Base-by-base conservation (phyloP, 345 rosid species). In the Adansonia digitata region DNA sequence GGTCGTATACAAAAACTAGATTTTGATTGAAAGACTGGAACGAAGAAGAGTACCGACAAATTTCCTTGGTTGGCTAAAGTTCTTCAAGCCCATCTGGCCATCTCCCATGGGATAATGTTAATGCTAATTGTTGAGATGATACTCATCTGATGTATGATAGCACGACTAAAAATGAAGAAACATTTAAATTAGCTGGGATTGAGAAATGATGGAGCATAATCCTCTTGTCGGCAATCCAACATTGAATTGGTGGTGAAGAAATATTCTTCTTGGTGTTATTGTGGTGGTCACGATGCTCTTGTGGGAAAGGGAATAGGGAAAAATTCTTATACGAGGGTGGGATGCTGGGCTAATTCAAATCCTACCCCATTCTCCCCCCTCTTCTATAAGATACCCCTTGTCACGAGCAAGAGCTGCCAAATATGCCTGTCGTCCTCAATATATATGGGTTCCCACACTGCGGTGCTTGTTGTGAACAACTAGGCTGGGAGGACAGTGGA, bases 401-500 rank as follows among this genome's bases (percentile, higher is more conserved):
- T 71, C 56, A 72, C 71, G 52, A 75, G 37, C 14, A 24, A 63
- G 37, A 51, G 57, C 27, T 24, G 73, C 66, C 68, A 68, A 29
- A 69, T 48, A 15, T 34, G 48, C 52, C 46, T 6, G 81, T 59
- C 76, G 22, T 48, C 20, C 74, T 76, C 82, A 27, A 59, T n/a
- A n/a, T n/a, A 51, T 4, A 57, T 31, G 60, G 79, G 76, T 46
- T 48, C 63, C 75, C 71, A 65, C 83, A 39, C 65, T 31, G 55
- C 9, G 60, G 70, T 75, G 76, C 74, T 39, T n/a, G n/a, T n/a
- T n/a, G n/a, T 49, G 34, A 49, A 61, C 77, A 60, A 60, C 75
- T 69, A 51, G 43, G 29, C 42, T 29, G 43, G 45, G 24, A 10
- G 29, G 79, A 71, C 78, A 74, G 72, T 74, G 73, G 62, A 71